A percentile compares a stretch with the other conserved stretches of the same genome.
Conservation (phyloP, 148 eudicot genomes). For the Limonium bicolor region DNA sequence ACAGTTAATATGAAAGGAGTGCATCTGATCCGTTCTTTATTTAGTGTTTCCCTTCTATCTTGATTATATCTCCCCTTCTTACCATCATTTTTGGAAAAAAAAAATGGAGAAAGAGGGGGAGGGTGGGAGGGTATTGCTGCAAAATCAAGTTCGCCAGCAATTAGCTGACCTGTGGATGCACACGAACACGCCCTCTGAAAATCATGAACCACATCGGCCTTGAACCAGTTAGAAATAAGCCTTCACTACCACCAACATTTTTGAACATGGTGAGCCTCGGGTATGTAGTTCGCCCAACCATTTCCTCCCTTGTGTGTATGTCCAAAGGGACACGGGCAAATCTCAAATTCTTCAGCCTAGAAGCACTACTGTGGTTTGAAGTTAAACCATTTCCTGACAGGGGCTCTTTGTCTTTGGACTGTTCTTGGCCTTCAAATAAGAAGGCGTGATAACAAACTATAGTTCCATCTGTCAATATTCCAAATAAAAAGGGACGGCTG, state of each 20-base stretch:
- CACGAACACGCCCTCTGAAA: constrained; percentile 81
- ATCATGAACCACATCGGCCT: constrained; percentile 94
- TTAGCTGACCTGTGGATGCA: constrained; percentile 86
- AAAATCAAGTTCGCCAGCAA: background rate
- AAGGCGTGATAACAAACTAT: constrained; percentile 88
- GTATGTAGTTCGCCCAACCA: constrained; percentile 21
- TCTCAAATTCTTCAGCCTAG: constrained; percentile 83
- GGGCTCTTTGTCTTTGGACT: constrained; percentile 38
- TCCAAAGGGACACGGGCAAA: constrained; percentile 71
- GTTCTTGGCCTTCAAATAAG: constrained; percentile 67
- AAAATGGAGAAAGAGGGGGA: too few relatives aligned
- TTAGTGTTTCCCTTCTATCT: too few relatives aligned
- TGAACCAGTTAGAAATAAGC: constrained; percentile 67
- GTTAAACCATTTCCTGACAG: constrained; percentile 22
- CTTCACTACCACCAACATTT: constrained; percentile 80
- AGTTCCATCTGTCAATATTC: constrained; percentile 76
- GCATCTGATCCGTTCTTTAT: too few relatives aligned
- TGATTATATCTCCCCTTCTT: too few relatives aligned
- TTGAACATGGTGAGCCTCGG: constrained; percentile 62
- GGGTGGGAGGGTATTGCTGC: background rate
- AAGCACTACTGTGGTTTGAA: constrained; percentile 32
- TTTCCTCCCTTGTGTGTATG: constrained; percentile 67
- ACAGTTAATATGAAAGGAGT: too few relatives aligned
- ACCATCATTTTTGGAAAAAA: too few relatives aligned
- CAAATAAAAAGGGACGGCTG: constrained; percentile 75